phyloP scores from a whole-genome alignment of 2,329 filamentous ascomycete genomes.

The Microcyclospora tardicrescens region DNA sequence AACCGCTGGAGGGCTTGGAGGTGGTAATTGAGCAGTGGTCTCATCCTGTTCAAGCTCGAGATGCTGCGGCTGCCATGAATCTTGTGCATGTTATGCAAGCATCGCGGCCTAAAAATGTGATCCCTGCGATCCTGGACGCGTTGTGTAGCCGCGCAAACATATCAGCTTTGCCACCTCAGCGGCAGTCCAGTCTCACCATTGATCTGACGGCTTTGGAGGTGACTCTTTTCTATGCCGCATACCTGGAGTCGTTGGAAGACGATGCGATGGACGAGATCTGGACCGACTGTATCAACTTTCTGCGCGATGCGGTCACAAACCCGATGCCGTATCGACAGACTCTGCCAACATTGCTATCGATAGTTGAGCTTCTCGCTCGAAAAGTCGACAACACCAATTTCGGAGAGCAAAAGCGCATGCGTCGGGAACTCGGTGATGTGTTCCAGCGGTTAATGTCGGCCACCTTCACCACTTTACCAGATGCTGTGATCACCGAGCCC shows the following conservation, averaged over 20 bases:
- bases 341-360: conserved; percentile 72
- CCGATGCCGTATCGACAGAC: conserved; percentile 91
- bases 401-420: conserved; percentile 85
- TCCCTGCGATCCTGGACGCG: conserved; percentile 89
- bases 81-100: conserved; percentile 84
- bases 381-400: conserved; percentile 98
- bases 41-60: conserved; percentile 28
- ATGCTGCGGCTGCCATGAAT: conserved; percentile 55
- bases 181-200: conserved; percentile 80
- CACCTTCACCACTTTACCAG: conserved; percentile 59
- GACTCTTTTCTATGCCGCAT: conserved; percentile 79
- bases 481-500: conserved; percentile 10
- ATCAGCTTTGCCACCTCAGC: conserved; percentile 57
- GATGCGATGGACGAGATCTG: conserved; percentile 98
- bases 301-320: conserved; percentile 80
- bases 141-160: conserved; percentile 92
- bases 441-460: conserved; percentile 79
- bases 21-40: conserved; percentile 80
- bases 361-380: conserved; percentile 76
- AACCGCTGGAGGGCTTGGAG: conserved; percentile 86
- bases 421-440: conserved; percentile 80
- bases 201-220: conserved; percentile 72
- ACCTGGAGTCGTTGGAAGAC: conserved; percentile 80
- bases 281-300: conserved; percentile 82
- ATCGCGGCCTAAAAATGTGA: conserved; percentile 77